Base-by-base conservation (phyloP, 495 filamentous ascomycete species). In the Massariosphaeria phaeospora region DNA sequence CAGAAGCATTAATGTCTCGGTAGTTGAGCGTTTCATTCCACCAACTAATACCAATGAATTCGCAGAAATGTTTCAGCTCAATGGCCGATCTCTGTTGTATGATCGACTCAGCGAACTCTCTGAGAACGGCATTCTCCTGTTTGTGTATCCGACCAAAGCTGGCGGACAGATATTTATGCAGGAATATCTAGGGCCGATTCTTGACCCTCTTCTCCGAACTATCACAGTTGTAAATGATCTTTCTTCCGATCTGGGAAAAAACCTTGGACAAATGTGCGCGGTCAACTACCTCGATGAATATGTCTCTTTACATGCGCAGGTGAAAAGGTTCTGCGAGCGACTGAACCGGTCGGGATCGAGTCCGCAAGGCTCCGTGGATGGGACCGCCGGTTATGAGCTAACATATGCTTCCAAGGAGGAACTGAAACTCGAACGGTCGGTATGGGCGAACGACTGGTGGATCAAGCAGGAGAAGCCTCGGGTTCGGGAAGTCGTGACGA, bases 21-120 rank as follows among this genome's bases (percentile, higher is more conserved):
- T 87, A 11, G 71, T 88, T 7, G 84, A 88, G 66, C 81, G 84
- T 5, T 88, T 83, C 65, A 81, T 88, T 5, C 84, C 84, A 42
- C 84, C 84, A 12, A 73, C 79, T 1, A 79, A 80, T 5, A 52
- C 62, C 3, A 71, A 80, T 55, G 84, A 87, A 58, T 83, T 83
- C 45, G 65, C 70, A 24, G 75, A 82, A 58, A 73, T 87, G 55
- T 85, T 86, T 64, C 69, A 66, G 29, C 59, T 68, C n/a, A 70
- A 70, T 17, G 75, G 76, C 9, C 77, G 73, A 2, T 85, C 82
- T 0, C 75, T 83, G 33, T 73, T 88, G n/a, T 73, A 84, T 25
- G 83, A 88, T 62, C 81, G 84, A 10, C 66, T 88, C 30, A 69
- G 72, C 41, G 84, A 88, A 60, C 74, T 88, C 0, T 74, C 78